Base-by-base conservation (phyloP, 2,329 filamentous ascomycete species). In the Beauveria scarabaeidicola region DNA sequence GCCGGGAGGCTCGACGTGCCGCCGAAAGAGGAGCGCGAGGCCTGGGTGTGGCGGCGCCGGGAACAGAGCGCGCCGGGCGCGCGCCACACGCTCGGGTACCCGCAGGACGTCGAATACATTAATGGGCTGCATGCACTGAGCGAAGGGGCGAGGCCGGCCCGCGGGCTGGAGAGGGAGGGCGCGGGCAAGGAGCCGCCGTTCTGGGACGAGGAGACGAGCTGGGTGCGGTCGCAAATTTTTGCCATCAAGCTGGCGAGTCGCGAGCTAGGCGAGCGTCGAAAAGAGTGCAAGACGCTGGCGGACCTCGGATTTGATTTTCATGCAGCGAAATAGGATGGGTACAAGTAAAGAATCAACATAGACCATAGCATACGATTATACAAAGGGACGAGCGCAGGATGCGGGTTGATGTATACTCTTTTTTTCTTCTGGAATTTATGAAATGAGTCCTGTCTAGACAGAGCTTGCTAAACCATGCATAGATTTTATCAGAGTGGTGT, bases 1-100 rank as follows among this genome's bases (percentile, higher is more conserved):
- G 81, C 87, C 0, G 82, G 82, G 0, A 78, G 86, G 0, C 72
- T 91, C 0, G 54, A 66, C 0, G 71, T 90, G 0, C 87, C 88
- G 1, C 66, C 76, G 0, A 65, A 69, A 1, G 60, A 67, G 0
- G 79, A 81, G 25, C 90, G 91, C 87, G 67, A 75, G 27, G 66
- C 67, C 0, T 90, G 87, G 86, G 85, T 90, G 65, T 67, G 69
- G 1, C 54, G 66, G 0, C 76, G 80, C 29, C 86, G 82, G 68
- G 74, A 73, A 1, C 70, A 67, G n/a, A 63, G 63, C 13, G 71
- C 71, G 43, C 63, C 65, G 21, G 73, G 69, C 23, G 64, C 68
- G 7, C 73, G 79, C 13, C 77, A 81, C 62, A 66, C 73, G 25
- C 64, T 80, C 46, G 68, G 68, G 2, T 77, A 72, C 54, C 83